Percentiles rank a stretch among this genome's conserved stretches.
These are phyloP conservation scores for Orbilia ellipsospora DNA, from an alignment of 2,329 filamentous ascomycete genomes.

Conservation along the genomic window DNA sequence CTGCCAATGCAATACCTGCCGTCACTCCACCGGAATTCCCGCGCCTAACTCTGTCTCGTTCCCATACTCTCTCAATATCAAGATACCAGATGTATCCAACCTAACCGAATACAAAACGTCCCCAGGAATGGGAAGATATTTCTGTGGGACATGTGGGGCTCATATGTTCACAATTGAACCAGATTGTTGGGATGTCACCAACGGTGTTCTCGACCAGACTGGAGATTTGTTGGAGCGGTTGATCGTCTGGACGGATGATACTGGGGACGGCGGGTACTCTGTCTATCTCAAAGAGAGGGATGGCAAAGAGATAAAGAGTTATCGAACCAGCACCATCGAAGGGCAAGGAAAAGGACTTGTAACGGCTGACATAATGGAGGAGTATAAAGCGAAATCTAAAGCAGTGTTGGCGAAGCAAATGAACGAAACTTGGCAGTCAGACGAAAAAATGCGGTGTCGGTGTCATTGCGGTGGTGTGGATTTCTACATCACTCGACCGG, in stretches of 20 bases:
- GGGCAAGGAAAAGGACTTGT: conserved; percentile 10
- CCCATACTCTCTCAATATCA: conserved; percentile 14
- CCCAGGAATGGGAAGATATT: conserved; percentile 19
- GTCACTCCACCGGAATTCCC: conserved; percentile 28
- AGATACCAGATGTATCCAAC: conserved; percentile 29
- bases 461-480: conserved; percentile 48
- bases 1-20: conserved; percentile 45
- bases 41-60: conserved; percentile 18
- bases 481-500: conserved; percentile 33
- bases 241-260: conserved; percentile 33
- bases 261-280: conserved; percentile 33
- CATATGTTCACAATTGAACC: conserved; percentile 30
- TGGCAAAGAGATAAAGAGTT: conserved; percentile 18
- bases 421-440: not conserved
- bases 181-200: conserved; percentile 34
- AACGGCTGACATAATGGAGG: not conserved
- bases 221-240: conserved; percentile 26
- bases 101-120: conserved; percentile 37
- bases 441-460: conserved; percentile 33
- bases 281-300: conserved; percentile 23
- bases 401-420: not conserved
- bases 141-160: conserved; percentile 43
- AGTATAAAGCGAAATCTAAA: conserved; percentile 33
- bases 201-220: conserved; percentile 20
- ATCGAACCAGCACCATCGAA: conserved; percentile 20